phyloP scores from a whole-genome alignment of 192 early-diverging fungal species.

The Coemansia sp. region DNA sequence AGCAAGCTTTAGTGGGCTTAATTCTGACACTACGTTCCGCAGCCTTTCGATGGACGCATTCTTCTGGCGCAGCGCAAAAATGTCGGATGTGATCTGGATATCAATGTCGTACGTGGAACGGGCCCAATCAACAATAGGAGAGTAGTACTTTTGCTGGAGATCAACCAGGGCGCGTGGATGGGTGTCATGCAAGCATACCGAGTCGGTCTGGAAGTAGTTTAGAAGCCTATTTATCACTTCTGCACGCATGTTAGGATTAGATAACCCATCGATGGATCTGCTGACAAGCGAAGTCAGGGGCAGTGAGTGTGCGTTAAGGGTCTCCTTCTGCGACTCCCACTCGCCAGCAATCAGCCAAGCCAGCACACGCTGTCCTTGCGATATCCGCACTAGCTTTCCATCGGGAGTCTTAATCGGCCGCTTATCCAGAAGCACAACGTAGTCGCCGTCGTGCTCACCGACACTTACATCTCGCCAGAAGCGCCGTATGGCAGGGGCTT shows the following conservation, averaged over 20 bases:
- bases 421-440: constrained; percentile 70
- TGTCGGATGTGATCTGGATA: constrained; percentile 69
- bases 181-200: constrained; percentile 80
- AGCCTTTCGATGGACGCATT: constrained; percentile 61
- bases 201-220: constrained; percentile 85
- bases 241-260: constrained; percentile 57
- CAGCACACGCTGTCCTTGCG: constrained; percentile 58
- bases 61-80: constrained; percentile 69
- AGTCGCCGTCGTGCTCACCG: constrained; percentile 45
- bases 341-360: constrained; percentile 86
- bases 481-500: constrained; percentile 34
- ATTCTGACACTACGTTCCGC: constrained; percentile 54
- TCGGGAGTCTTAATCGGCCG: constrained; percentile 80
- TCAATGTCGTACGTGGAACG: constrained; percentile 62
- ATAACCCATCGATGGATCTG: constrained; percentile 76
- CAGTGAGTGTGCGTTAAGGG: constrained; percentile 80
- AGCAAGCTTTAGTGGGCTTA: constrained; percentile 72
- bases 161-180: constrained; percentile 76
- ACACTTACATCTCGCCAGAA: constrained; percentile 47
- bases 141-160: constrained; percentile 78
- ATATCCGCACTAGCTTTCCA: constrained; percentile 66
- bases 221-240: constrained; percentile 75
- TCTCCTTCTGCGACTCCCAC: constrained; percentile 85
- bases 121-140: constrained; percentile 79
- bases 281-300: constrained; percentile 91